Evolutionary conservation across 129 eudicot genomes (phyloP), one percentile per base, ranked within the genome.

Genomic region (Lactuca saligna): DNA sequence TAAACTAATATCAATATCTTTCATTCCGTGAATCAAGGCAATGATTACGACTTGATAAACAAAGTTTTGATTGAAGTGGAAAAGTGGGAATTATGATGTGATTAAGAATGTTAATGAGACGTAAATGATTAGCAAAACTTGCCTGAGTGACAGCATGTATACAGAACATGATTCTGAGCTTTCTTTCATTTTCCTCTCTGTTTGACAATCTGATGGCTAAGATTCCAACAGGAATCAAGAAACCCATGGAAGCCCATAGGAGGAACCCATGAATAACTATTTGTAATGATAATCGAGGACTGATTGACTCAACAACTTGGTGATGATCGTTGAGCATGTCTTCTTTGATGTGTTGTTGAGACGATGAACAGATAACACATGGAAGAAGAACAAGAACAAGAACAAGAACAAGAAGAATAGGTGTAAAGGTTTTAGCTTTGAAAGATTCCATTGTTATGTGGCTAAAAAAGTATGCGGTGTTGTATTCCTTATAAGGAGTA

Each of bases 161-260:
- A 70, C 83, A 84, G 79, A 89, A 81, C 56, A 80, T 61, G 70
- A 87, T 73, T 60, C 73, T 85, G 6, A 78, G 75, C 78, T 80
- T 87, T 75, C 81, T 81, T 53, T 83, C 87, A 56, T 69, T 65
- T 74, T 81, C 63, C 39, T 85, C 95, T 69, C 66, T 70, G 33
- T 83, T 87, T 10, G 91, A 77, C 83, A 83, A 77, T 78, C 97
- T 87, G 51, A 84, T 84, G 25, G 80, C 56, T 25, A 93, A 82
- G 51, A 85, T 83, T 39, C 92, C 91, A 46, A 83, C 25, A 6
- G 99, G 99, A 81, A 80, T 81, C 59, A 93, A 80, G 76, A 93
- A 87, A 8, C 99, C 99, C 87, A 93, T 70, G 1, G 99, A 93
- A 79, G 85, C 88, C 99, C 99, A 93, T 9, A 89, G 81, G 14